Conservation (phyloP, 140 eudicot genomes). For the Stevia rebaudiana region DNA sequence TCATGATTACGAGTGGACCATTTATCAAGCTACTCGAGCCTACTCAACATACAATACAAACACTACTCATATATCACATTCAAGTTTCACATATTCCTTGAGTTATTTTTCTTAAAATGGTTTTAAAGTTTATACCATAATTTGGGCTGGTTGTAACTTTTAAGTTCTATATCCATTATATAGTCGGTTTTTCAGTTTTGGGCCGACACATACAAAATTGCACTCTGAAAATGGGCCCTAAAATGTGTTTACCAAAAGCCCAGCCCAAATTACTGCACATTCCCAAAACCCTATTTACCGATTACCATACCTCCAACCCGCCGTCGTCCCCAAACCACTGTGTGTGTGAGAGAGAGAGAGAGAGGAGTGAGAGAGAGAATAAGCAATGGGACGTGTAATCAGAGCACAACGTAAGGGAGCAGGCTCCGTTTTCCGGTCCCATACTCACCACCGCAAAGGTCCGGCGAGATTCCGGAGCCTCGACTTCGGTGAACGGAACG, state of each 20-base stretch:
- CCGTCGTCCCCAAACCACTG: conserved; percentile 7
- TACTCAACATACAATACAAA: no score
- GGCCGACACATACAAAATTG: no score
- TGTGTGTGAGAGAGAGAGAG: conserved; percentile 1
- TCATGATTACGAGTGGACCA: no score
- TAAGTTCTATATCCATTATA: no score
- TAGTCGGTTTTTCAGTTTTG: no score
- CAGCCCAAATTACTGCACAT: not conserved
- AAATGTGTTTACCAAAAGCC: not conserved
- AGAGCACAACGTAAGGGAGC: conserved; percentile 60
- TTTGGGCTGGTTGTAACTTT: no score
- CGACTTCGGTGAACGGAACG: conserved; percentile 55
- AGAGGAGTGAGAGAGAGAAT: not conserved
- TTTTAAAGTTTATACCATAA: no score
- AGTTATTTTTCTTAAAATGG: no score
- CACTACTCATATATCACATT: no score
- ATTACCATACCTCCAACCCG: not conserved
- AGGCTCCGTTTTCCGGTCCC: conserved; percentile 54
- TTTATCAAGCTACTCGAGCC: no score
- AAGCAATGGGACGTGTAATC: conserved; percentile 45
- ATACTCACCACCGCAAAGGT: conserved; percentile 62
- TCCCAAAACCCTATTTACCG: not conserved
- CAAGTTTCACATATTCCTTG: no score
- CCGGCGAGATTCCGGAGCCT: conserved; percentile 48
- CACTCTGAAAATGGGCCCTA: no score